These are phyloP conservation scores for Conoideocrella luteorostrata DNA, from an alignment of 2,329 filamentous ascomycete genomes.

Conservation along the genomic window DNA sequence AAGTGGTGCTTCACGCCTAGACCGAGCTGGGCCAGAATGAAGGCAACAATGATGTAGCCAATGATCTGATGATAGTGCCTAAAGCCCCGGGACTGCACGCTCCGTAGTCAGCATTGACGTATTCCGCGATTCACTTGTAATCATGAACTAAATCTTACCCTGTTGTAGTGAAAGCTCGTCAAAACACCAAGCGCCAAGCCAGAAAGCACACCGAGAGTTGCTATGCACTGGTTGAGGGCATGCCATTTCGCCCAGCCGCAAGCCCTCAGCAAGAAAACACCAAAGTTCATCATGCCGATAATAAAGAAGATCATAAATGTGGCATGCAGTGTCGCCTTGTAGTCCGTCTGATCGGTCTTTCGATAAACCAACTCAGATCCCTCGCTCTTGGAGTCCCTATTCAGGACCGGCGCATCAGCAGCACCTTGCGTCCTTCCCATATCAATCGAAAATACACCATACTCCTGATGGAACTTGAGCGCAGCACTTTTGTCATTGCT, in stretches of 20 bases:
- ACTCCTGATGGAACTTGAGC: constrained; percentile 46
- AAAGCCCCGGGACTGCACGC: constrained; percentile 44
- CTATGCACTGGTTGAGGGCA: constrained; percentile 45
- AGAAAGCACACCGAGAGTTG: constrained; percentile 39
- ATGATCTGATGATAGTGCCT: constrained; percentile 51
- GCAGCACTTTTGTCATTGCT: constrained; percentile 36
- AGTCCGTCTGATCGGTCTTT: constrained; percentile 27
- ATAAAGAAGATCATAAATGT: constrained; percentile 51
- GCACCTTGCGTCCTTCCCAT: constrained; percentile 43
- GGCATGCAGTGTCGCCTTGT: constrained; percentile 36
- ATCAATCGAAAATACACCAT: constrained; percentile 51
- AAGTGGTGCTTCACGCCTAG: constrained; percentile 52
- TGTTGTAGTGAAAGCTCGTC: constrained; percentile 45
- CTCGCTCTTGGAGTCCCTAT: constrained; percentile 24
- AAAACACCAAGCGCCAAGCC: constrained; percentile 48
- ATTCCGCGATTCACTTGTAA: too few species aligned
- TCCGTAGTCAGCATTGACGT: too few species aligned
- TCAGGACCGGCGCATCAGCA: constrained; percentile 34
- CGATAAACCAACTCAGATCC: constrained; percentile 28
- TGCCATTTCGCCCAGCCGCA: constrained; percentile 49
- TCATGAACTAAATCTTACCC: constrained; percentile 41
- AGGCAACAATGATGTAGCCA: constrained; percentile 46
- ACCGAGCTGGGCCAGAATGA: constrained; percentile 45
- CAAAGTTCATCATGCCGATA: constrained; percentile 49
- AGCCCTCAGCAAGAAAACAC: constrained; percentile 46